phyloP scores from a whole-genome alignment of 2,329 filamentous ascomycete species.

The Pseudofabraea citricarpa region DNA sequence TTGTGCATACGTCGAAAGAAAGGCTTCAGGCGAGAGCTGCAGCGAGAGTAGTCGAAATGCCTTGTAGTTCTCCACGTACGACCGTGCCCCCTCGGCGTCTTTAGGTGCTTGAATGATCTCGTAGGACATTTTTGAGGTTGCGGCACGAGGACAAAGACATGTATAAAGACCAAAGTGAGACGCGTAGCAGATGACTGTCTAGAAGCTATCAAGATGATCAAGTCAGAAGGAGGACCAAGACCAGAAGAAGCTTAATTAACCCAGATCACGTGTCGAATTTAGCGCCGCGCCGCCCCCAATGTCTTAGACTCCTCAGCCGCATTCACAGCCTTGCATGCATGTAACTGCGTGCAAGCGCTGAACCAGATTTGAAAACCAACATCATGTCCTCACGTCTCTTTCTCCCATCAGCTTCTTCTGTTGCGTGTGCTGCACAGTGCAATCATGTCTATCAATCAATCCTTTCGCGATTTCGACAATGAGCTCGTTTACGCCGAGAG shows the following conservation, averaged over 20 bases:
- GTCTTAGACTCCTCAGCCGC: conserved; percentile 7
- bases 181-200: too few species aligned
- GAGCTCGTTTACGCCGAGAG: conserved; percentile 39
- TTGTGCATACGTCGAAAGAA: conserved; percentile 33
- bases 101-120: conserved; percentile 20
- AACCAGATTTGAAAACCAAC: not conserved
- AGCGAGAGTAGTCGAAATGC: conserved; percentile 20
- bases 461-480: conserved; percentile 45
- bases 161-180: too few species aligned
- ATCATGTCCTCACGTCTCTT: not conserved
- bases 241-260: too few species aligned
- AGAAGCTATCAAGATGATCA: too few species aligned
- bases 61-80: conserved; percentile 18
- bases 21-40: conserved; percentile 26
- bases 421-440: not conserved
- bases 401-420: conserved; percentile 2
- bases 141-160: too few species aligned
- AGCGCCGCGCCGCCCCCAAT: not conserved
- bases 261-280: not conserved
- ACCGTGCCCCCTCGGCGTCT: conserved; percentile 16
- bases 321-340: conserved; percentile 7
- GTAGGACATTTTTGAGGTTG: too few species aligned
- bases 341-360: not conserved
- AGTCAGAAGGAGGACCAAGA: too few species aligned
- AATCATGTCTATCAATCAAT: not conserved